phyloP scores from a whole-genome alignment of 805 yeast genomes.

The Lipomyces mesembrius region DNA sequence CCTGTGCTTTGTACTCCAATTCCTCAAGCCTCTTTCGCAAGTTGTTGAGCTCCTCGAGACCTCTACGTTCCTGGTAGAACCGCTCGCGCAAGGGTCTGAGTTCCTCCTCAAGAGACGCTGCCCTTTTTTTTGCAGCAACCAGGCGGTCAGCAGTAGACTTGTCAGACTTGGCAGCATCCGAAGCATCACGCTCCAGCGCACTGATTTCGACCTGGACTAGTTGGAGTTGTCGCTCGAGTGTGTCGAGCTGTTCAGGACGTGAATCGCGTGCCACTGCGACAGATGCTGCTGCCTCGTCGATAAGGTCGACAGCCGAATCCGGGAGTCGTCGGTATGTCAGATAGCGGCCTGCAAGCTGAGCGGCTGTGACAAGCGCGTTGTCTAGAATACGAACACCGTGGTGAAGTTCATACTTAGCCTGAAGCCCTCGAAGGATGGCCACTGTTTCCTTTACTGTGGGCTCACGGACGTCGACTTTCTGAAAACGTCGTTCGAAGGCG shows the following conservation, averaged over 20 bases:
- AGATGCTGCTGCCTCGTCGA: constrained; percentile 94
- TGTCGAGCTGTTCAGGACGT: constrained; percentile 94
- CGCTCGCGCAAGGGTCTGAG: constrained; percentile 83
- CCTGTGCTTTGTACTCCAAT: constrained; percentile 86
- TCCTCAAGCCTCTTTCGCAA: constrained; percentile 93
- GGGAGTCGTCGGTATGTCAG: constrained; percentile 94
- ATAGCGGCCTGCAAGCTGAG: constrained; percentile 91
- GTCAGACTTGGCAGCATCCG: constrained; percentile 68
- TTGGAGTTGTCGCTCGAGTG: constrained; percentile 88
- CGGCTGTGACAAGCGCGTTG: constrained; percentile 91
- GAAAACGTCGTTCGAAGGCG: constrained; percentile 98
- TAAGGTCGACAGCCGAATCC: constrained; percentile 94
- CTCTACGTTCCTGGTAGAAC: constrained; percentile 82
- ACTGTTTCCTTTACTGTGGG: constrained; percentile 91
- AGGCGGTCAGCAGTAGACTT: constrained; percentile 84
- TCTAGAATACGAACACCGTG: constrained; percentile 97
- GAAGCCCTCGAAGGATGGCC: constrained; percentile 94
- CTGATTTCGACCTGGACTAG: constrained; percentile 93
- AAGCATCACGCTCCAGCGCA: constrained; percentile 89
- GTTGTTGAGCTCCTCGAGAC: constrained; percentile 85
- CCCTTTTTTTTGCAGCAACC: constrained; percentile 73
- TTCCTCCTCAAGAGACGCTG: constrained; percentile 83
- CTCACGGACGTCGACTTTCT: constrained; percentile 93
- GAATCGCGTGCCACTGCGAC: constrained; percentile 99
- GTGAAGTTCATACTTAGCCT: constrained; percentile 92